Evolutionary conservation across 805 yeast genomes (phyloP).

Genomic region (Ogataea trehaloabstinens): DNA sequence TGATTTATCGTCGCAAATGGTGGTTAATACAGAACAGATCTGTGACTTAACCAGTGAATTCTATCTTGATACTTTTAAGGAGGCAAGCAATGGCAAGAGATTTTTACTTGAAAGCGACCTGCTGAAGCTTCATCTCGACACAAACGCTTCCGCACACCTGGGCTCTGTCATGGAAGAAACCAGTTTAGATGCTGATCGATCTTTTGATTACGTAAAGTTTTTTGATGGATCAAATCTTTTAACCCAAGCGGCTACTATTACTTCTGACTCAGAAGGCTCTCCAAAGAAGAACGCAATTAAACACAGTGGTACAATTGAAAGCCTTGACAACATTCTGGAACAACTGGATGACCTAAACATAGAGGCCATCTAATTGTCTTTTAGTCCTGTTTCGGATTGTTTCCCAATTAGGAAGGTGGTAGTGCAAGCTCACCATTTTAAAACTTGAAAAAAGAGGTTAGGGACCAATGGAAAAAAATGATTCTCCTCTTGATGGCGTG

Average conservation of each 20-base stretch:
- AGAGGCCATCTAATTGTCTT: constrained; percentile 1
- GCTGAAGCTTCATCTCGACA: constrained; percentile 29
- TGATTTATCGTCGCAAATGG: neutral
- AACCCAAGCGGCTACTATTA: neutral
- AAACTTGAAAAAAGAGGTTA: too few species aligned
- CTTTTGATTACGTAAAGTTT: constrained; percentile 15
- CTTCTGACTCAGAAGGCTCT: neutral
- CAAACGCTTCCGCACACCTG: constrained; percentile 11
- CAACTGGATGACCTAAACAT: constrained; percentile 10
- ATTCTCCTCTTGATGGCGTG: too few species aligned
- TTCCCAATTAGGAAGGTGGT: neutral
- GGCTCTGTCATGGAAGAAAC: constrained; percentile 12
- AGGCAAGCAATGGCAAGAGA: constrained; percentile 38
- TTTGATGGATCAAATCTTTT: constrained; percentile 9
- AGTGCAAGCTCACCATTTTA: too few species aligned
- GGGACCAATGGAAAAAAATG: too few species aligned
- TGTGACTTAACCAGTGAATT: constrained; percentile 39
- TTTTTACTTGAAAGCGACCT: constrained; percentile 39
- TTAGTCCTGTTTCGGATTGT: neutral
- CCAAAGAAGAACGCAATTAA: neutral
- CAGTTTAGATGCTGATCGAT: constrained; percentile 6
- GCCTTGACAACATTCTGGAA: constrained; percentile 11
- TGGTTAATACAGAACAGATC: constrained; percentile 33
- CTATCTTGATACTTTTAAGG: constrained; percentile 37
- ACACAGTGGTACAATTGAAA: constrained; percentile 1